Evolutionary conservation across 768 basidiomycete genomes (phyloP).

Genomic region (Mycena vulgaris): DNA sequence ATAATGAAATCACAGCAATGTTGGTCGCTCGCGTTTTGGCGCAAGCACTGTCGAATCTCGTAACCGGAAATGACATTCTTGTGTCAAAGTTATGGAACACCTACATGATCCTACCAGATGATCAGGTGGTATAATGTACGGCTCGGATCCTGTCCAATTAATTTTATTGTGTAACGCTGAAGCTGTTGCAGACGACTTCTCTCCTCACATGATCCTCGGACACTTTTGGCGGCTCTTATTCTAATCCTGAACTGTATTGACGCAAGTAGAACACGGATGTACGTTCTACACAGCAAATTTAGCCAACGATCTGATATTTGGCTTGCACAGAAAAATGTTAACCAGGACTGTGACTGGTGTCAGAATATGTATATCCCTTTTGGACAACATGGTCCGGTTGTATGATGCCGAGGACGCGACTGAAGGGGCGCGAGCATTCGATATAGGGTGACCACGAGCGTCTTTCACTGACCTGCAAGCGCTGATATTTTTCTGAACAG

Average conservation of each 20-base stretch:
- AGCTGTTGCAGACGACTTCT: constrained; percentile 66
- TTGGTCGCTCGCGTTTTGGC: constrained; percentile 75
- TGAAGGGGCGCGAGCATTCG: constrained; percentile 79
- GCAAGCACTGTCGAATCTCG: constrained; percentile 88
- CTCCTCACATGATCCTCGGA: constrained; percentile 74
- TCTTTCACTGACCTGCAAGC: constrained; percentile 16
- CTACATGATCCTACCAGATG: constrained; percentile 79
- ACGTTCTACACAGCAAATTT: constrained; percentile 42
- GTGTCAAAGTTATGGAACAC: constrained; percentile 73
- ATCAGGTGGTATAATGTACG: constrained; percentile 84
- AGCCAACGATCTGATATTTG: constrained; percentile 24
- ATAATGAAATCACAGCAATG: constrained; percentile 62
- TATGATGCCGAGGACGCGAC: constrained; percentile 78
- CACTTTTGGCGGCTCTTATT: constrained; percentile 73
- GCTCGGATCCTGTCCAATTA: constrained; percentile 36
- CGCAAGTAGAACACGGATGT: constrained; percentile 71
- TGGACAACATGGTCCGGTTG: constrained; percentile 81
- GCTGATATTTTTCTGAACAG: constrained; percentile 15
- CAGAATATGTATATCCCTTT: constrained; percentile 75
- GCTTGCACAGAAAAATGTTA: constrained; percentile 64
- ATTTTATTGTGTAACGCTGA: constrained; percentile 33
- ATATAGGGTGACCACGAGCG: constrained; percentile 71
- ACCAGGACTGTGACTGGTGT: constrained; percentile 68
- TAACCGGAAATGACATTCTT: constrained; percentile 79
- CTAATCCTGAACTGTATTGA: constrained; percentile 83